Conservation (phyloP, 306 rosid species). For the Hippophae gyantsensis region DNA sequence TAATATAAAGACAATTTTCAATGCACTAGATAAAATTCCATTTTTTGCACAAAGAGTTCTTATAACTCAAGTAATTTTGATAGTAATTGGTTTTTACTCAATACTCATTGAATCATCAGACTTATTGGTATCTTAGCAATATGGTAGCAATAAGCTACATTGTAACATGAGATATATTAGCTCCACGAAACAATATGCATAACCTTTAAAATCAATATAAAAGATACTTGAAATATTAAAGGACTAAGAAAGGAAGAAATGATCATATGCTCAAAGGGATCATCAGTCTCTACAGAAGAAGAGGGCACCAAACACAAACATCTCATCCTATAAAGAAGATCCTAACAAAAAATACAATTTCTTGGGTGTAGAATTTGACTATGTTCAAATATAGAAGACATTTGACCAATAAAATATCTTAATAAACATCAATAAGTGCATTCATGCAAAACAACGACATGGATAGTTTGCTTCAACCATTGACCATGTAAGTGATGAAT, state of each 20-base stretch:
- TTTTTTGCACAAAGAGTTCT: too few relatives aligned
- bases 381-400: slow-evolving; percentile 33
- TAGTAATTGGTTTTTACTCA: too few relatives aligned
- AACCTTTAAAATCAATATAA: not conserved
- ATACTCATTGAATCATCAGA: too few relatives aligned
- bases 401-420: slow-evolving; percentile 15
- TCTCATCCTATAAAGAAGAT: slow-evolving; percentile 76
- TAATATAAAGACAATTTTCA: too few relatives aligned
- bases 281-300: slow-evolving; percentile 72
- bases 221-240: slow-evolving; percentile 3
- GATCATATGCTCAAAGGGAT: slow-evolving; percentile 78
- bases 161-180: slow-evolving; percentile 19
- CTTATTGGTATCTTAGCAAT: too few relatives aligned
- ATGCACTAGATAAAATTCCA: too few relatives aligned
- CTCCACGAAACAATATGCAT: slow-evolving; percentile 10
- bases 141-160: slow-evolving; percentile 94
- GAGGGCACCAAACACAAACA: slow-evolving; percentile 78
- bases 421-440: slow-evolving; percentile 8
- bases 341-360: slow-evolving; percentile 80
- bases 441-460: slow-evolving; percentile 7
- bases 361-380: slow-evolving; percentile 69
- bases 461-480: not conserved
- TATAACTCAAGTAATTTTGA: too few relatives aligned
- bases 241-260: slow-evolving; percentile 8
- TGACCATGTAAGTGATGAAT: not conserved